Evolutionary conservation across 306 rosid species (phyloP), one percentile per base, ranked within the genome.

Genomic region (Castanopsis chinensis): DNA sequence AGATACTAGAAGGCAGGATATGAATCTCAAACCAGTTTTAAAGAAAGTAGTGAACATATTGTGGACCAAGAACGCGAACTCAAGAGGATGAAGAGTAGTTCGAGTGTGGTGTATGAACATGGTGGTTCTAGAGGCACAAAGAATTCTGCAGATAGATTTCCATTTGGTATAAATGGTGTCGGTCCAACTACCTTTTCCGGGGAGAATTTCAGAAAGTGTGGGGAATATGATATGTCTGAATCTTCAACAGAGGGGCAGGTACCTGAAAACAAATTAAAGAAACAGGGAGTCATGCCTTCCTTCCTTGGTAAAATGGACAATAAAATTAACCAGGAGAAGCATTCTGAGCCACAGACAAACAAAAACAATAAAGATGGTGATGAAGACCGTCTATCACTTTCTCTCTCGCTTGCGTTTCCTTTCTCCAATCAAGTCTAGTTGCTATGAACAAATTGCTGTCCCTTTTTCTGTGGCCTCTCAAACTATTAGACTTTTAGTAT

Each of bases 341-440:
- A 74, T 35, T 58, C 21, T 14, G 45, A 14, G 69, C 68, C 25
- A 27, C 69, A 3, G 23, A 18, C 10, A 27, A 3, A 37, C 55
- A 7, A 35, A 27, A 57, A 13, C 10, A 33, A 35, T 58, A 2
- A 58, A 15, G 32, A 33, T 9, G 30, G 17, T 59, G 52, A 58
- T 57, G 55, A 74, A 15, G 18, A 35, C 55, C 37, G 35, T 3
- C 18, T 30, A 21, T 74, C 56, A 9, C 78, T 74, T 13, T 74
- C 78, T 20, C 78, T 74, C 23, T 74, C 78, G 7, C 78, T 74
- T 37, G 58, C 69, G 1, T 13, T 51, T 33, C 53, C 75, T 51
- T 23, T 71, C 12, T 28, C 14, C 35, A 51, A 25, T 37, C 18
- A 19, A 57, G 37, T 23, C 32, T 60, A 33, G 41, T 33, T 73